Evolutionary conservation across 1,284 basidiomycete species (phyloP), one percentile per base, ranked within the genome.

Genomic region (Anthracocystis walkeri): DNA sequence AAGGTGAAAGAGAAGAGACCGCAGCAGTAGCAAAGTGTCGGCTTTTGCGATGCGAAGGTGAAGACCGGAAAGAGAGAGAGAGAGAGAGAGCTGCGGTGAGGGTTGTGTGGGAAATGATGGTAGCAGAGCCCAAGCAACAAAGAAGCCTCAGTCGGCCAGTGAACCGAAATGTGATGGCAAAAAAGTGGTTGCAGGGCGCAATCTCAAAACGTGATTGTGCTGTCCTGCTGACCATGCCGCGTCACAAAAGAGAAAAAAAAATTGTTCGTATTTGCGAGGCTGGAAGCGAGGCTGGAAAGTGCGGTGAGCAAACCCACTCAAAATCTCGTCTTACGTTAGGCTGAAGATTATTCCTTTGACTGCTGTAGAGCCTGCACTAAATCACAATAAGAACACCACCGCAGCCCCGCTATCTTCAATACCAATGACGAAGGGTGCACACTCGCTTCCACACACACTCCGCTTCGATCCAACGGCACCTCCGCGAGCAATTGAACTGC

Each of bases 11-110:
- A 51, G 42, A 53, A 48, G 46, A 25, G 46, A 31, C n/a, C 5
- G 45, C n/a, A 31, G 46, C 46, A 49, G 27, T 27, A 35, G 33
- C 33, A 35, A 35, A 35, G 33, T 35, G 33, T 35, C 33, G 35
- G 35, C 35, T 16, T 38, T 38, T 16, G 35, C 48, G 48, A 49
- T 49, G 48, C 48, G n/a, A 49, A 18, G 27, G 44, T 25, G 51
- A 14, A 49, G 27, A 35, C 14, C n/a, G 18, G n/a, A 23, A 20
- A 35, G 35, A 56, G 38, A 12, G 42, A 29, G 27, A 38, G 14
- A 25, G 40, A 50, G 46, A 29, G 40, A 7, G 60, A 8, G 21
- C 62, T 59, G 67, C 67, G 61, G 58, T 57, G 48, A 58, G 31
- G 50, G 41, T 45, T 29, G 41, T 29, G 23, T 40, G 25, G 25